phyloP scores from a whole-genome alignment of 2,329 filamentous ascomycete species.

The Colletotrichum lentis region DNA sequence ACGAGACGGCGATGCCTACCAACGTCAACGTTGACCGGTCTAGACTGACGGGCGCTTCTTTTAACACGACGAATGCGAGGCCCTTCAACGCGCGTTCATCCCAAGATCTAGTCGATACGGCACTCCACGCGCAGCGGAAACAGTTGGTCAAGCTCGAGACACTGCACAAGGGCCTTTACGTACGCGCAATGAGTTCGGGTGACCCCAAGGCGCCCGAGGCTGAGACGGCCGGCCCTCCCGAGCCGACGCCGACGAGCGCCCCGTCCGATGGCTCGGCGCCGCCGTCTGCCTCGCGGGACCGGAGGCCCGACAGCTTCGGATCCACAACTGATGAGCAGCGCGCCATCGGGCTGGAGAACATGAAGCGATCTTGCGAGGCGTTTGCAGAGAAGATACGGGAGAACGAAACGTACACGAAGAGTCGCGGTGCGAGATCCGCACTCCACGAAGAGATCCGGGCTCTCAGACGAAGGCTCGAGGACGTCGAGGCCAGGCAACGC shows the following conservation, averaged over 20 bases:
- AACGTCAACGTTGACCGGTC: rapidly evolving
- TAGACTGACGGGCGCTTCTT: background rate
- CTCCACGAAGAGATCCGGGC: background rate
- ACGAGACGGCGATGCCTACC: background rate
- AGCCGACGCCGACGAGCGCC: background rate
- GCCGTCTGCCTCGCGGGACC: background rate
- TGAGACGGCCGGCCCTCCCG: too few relatives aligned
- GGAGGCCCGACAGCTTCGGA: background rate
- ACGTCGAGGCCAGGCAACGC: background rate
- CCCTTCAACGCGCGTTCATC: too few relatives aligned
- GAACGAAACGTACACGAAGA: too few relatives aligned
- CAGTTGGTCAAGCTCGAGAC: background rate
- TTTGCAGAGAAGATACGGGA: background rate
- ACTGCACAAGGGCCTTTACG: background rate
- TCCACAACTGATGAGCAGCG: background rate
- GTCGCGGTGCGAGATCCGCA: background rate
- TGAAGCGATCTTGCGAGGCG: background rate
- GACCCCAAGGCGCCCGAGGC: background rate
- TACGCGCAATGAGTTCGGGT: background rate
- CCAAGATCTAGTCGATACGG: background rate
- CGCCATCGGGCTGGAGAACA: background rate
- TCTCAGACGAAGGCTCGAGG: background rate
- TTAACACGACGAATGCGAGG: too few relatives aligned
- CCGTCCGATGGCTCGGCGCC: background rate
- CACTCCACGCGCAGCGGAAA: background rate